phyloP scores from a whole-genome alignment of 805 yeast genomes.

The Saccharomycopsis fibuligera region DNA sequence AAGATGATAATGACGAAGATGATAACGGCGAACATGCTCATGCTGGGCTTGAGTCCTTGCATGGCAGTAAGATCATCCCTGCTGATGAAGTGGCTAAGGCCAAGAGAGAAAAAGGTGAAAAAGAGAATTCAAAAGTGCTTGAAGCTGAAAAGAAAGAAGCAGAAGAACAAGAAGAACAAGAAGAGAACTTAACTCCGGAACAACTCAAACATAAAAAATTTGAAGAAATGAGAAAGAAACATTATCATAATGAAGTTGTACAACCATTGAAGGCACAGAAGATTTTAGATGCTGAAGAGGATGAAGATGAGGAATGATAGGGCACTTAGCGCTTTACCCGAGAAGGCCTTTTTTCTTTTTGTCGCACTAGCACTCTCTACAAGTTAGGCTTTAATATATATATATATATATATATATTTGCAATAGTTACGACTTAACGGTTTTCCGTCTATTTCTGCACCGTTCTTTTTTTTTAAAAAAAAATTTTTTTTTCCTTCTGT shows the following conservation, averaged over 20 bases:
- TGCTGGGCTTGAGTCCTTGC: constrained; percentile 27
- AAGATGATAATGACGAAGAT: constrained; percentile 32
- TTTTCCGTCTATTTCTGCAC: no score
- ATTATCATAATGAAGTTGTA: constrained; percentile 56
- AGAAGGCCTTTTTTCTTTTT: not conserved
- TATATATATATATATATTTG: no score
- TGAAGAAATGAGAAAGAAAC: constrained; percentile 73
- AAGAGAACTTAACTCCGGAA: constrained; percentile 19
- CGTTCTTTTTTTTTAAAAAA: no score
- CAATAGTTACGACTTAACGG: no score
- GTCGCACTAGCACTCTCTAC: no score
- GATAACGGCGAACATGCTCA: constrained; percentile 42
- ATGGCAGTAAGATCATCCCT: constrained; percentile 37
- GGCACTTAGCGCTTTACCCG: no score
- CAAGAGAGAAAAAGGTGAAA: constrained; percentile 27
- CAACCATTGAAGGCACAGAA: constrained; percentile 31
- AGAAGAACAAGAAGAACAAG: constrained; percentile 24
- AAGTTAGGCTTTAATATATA: no score
- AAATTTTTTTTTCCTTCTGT: no score
- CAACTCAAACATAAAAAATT: constrained; percentile 58
- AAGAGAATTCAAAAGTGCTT: not conserved
- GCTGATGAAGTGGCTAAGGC: constrained; percentile 22
- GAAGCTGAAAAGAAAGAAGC: constrained; percentile 19
- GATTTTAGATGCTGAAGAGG: constrained; percentile 23
- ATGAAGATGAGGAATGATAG: constrained; percentile 29